Evolutionary conservation across 306 rosid genomes (phyloP).

Genomic region (Cicer yamashitae): DNA sequence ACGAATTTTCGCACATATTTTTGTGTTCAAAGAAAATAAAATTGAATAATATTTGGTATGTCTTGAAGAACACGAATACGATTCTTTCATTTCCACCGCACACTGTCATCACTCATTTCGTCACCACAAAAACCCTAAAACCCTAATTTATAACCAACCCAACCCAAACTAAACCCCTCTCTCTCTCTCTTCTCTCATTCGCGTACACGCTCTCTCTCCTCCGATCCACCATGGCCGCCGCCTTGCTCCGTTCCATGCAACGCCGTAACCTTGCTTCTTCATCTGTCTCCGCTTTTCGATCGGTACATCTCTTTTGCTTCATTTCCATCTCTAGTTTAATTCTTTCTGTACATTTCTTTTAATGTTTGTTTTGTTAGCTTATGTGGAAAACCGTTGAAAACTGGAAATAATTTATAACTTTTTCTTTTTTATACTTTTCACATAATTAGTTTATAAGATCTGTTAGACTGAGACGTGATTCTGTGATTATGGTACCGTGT

Average conservation of each 20-base stretch:
- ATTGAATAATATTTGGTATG: not conserved
- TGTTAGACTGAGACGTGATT: not conserved
- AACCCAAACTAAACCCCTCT: not conserved
- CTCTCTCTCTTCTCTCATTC: too few species aligned
- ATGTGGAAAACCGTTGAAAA: not conserved
- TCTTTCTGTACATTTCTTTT: not conserved
- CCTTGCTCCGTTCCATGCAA: slow-evolving; percentile 59
- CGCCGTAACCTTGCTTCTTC: slow-evolving; percentile 61
- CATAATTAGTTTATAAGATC: slow-evolving; percentile 8
- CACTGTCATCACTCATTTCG: not conserved
- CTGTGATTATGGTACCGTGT: not conserved
- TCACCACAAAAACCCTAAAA: slow-evolving; percentile 22
- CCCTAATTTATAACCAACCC: not conserved
- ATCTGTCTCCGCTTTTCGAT: slow-evolving; percentile 57
- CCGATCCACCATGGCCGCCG: slow-evolving; percentile 56
- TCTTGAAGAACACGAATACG: slow-evolving; percentile 21
- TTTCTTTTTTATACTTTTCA: not conserved
- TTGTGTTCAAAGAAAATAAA: not conserved
- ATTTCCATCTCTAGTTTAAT: not conserved
- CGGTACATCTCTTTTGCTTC: slow-evolving; percentile 49
- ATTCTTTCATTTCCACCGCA: not conserved
- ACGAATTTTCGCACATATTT: not conserved
- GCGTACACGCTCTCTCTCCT: not conserved
- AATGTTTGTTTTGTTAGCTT: slow-evolving; percentile 1
- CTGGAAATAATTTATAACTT: not conserved